These are phyloP conservation scores for Thamnidium elegans DNA, from an alignment of 192 early-diverging fungal genomes.

Conservation along the genomic window DNA sequence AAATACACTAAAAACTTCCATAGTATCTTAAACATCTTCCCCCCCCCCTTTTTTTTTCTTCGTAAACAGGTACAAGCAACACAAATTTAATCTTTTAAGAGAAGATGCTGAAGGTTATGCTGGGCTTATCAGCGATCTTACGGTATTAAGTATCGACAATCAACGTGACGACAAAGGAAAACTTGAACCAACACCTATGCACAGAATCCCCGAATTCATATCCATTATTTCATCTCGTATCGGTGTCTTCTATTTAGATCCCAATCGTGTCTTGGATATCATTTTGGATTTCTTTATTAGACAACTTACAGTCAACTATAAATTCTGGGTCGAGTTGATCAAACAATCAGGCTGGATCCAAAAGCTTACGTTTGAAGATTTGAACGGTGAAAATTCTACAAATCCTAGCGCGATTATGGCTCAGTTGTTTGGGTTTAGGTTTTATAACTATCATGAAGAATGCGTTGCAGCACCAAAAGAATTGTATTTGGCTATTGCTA, in stretches of 20 bases:
- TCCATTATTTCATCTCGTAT: conserved; percentile 21
- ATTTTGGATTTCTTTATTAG: conserved; percentile 73
- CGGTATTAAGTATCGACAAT: conserved; percentile 17
- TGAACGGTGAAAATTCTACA: neutral
- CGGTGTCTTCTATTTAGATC: conserved; percentile 75
- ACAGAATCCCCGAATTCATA: conserved; percentile 19
- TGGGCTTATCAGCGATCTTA: conserved; percentile 63
- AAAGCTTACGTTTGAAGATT: conserved; percentile 2
- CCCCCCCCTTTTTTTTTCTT: neutral
- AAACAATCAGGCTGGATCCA: conserved; percentile 47
- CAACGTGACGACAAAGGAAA: conserved; percentile 11
- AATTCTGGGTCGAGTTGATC: conserved; percentile 70
- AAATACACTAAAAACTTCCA: neutral
- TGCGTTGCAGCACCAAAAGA: conserved; percentile 35
- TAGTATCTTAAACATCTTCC: neutral
- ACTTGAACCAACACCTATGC: conserved; percentile 18
- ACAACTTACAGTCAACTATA: conserved; percentile 61
- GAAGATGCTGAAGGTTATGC: conserved; percentile 84
- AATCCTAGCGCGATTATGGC: conserved; percentile 35
- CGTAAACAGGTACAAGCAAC: conserved; percentile 62
- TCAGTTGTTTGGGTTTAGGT: conserved; percentile 79
- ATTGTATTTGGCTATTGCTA: conserved; percentile 55
- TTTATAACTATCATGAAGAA: conserved; percentile 50
- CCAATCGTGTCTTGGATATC: conserved; percentile 79
- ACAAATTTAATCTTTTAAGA: conserved; percentile 78